A percentile compares a stretch with the other conserved stretches of the same genome.
These are phyloP conservation scores for Vitellaria paradoxa DNA, from an alignment of 179 eudicot genomes.

Conservation along the genomic window DNA sequence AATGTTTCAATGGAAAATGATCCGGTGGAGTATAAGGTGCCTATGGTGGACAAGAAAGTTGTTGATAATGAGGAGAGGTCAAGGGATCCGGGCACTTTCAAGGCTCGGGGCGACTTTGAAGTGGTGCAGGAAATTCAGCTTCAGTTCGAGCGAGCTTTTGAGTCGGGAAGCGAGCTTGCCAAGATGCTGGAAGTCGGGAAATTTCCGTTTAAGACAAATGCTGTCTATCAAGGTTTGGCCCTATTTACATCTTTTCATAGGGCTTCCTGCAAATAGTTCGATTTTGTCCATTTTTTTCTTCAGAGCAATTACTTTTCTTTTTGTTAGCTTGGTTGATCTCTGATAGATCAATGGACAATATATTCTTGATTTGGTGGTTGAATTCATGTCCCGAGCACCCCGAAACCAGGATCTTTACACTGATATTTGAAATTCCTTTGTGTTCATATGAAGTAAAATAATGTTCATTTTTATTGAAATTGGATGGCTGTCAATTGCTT, in stretches of 20 bases:
- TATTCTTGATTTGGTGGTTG: neutral
- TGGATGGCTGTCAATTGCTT: neutral
- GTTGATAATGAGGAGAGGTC: slow-evolving; percentile 48
- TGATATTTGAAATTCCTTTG: neutral
- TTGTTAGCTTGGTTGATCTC: no score
- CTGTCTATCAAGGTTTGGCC: no score
- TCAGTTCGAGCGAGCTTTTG: no score
- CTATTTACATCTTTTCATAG: no score
- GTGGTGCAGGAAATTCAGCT: slow-evolving; percentile 30
- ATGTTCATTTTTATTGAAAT: neutral
- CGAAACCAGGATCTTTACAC: neutral
- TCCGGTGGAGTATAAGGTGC: slow-evolving; percentile 81
- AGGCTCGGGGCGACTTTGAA: slow-evolving; percentile 48
- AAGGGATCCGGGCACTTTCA: slow-evolving; percentile 32
- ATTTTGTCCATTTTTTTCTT: neutral
- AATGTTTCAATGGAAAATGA: slow-evolving; percentile 34
- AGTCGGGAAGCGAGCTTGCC: no score
- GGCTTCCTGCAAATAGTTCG: neutral
- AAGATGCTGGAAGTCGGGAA: no score
- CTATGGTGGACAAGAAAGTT: slow-evolving; percentile 84
- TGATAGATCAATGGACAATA: neutral
- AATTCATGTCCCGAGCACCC: neutral
- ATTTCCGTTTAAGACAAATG: no score
- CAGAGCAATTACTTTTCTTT: neutral
- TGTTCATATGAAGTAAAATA: no score